Conservation (phyloP, 129 eudicot genomes). For the Centaurea solstitialis region DNA sequence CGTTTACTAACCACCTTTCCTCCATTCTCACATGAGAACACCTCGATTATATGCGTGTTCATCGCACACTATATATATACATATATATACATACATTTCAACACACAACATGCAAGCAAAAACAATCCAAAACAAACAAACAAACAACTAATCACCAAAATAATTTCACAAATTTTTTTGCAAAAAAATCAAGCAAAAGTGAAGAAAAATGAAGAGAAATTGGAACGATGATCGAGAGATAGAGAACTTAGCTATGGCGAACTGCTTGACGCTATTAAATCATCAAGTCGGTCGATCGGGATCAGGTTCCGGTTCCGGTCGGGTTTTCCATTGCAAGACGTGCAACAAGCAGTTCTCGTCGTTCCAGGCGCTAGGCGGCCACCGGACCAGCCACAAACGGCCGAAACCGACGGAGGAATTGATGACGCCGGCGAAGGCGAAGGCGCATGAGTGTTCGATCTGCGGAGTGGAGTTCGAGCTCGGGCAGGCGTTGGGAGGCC, state of each 20-base stretch:
- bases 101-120: constrained; percentile 1
- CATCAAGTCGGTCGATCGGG: constrained; percentile 2
- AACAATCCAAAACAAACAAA: background rate
- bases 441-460: constrained; percentile 53
- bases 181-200: background rate
- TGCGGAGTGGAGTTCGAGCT: constrained; percentile 56
- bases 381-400: constrained; percentile 66
- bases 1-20: constrained; percentile 4
- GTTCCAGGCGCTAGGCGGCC: constrained; percentile 74
- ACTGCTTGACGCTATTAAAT: constrained; percentile 48
- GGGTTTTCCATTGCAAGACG: constrained; percentile 48
- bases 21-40: background rate
- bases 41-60: background rate
- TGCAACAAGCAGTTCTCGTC: constrained; percentile 43
- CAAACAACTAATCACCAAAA: no score
- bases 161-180: background rate
- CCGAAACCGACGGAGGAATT: constrained; percentile 6
- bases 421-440: constrained; percentile 20
- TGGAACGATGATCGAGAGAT: constrained; percentile 35
- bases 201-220: constrained; percentile 35
- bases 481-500: constrained; percentile 75
- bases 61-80: constrained; percentile 4
- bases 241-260: constrained; percentile 55
- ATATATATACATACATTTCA: constrained; percentile 9
- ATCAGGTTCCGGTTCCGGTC: background rate